A percentile compares a stretch with the other conserved stretches of the same genome.
Conservation (phyloP, 331 rosid genomes). For the Acacia pycnantha region DNA sequence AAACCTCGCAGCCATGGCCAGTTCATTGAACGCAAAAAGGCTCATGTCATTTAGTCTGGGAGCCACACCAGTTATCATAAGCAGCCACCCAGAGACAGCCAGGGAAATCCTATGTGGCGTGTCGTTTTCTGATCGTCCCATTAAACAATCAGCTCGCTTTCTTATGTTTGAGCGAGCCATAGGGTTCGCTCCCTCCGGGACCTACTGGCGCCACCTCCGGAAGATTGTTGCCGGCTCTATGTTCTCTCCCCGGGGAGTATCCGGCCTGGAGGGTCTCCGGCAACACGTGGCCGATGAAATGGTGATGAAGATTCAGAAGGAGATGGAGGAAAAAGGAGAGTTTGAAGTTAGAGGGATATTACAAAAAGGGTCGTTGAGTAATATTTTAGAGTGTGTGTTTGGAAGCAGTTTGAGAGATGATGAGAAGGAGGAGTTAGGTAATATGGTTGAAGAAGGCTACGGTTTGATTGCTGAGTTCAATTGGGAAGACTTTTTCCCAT, state of each 20-base stretch:
- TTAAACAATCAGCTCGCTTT: slow-evolving; percentile 55
- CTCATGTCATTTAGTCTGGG: slow-evolving; percentile 78
- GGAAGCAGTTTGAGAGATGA: slow-evolving; percentile 34
- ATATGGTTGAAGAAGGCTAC: slow-evolving; percentile 61
- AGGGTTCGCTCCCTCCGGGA: slow-evolving; percentile 67
- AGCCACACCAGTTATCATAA: slow-evolving; percentile 50
- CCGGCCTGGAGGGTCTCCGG: slow-evolving; percentile 21
- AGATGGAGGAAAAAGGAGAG: slow-evolving; percentile 40
- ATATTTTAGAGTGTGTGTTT: slow-evolving; percentile 66
- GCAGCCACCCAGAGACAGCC: slow-evolving; percentile 81
- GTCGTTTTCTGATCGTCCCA: slow-evolving; percentile 62
- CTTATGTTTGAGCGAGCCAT: slow-evolving; percentile 77
- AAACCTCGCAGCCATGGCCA: slow-evolving; percentile 51
- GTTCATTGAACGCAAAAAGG: slow-evolving; percentile 41
- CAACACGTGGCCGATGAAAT: slow-evolving; percentile 43
- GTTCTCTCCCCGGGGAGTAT: slow-evolving; percentile 51
- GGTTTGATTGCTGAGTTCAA: slow-evolving; percentile 52
- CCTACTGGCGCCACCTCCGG: slow-evolving; percentile 68
- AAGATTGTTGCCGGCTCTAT: slow-evolving; percentile 46
- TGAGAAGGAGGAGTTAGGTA: slow-evolving; percentile 34
- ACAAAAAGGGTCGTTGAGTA: slow-evolving; percentile 57
- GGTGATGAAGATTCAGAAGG: slow-evolving; percentile 33
- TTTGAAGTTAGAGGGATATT: slow-evolving; percentile 49
- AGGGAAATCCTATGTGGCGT: slow-evolving; percentile 53
- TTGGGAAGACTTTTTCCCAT: slow-evolving; percentile 64